phyloP scores from a whole-genome alignment of 441 rosid genomes.

The Bruguiera hainesii region DNA sequence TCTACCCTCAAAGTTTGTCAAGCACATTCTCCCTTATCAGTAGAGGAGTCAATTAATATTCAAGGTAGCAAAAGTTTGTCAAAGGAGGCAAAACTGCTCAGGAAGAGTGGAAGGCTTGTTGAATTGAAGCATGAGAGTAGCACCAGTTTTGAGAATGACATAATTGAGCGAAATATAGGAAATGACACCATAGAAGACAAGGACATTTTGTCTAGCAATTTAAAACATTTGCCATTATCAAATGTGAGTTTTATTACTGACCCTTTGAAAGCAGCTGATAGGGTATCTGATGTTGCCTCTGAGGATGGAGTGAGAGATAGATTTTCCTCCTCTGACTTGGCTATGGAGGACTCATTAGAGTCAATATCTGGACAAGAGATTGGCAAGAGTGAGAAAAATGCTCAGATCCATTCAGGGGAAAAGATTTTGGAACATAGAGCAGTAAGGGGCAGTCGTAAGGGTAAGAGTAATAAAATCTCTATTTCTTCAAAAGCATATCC shows the following conservation, averaged over 20 bases:
- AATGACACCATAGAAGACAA: slow-evolving; percentile 22
- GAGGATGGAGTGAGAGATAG: slow-evolving; percentile 20
- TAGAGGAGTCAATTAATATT: slow-evolving; percentile 20
- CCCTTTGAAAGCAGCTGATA: slow-evolving; percentile 19
- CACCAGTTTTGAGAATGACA: slow-evolving; percentile 16
- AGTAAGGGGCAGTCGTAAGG: slow-evolving; percentile 21
- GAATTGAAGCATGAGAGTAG: slow-evolving; percentile 19
- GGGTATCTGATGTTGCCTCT: slow-evolving; percentile 22
- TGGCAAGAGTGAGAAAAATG: slow-evolving; percentile 26
- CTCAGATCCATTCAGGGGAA: slow-evolving; percentile 20
- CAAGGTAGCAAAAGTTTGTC: slow-evolving; percentile 20
- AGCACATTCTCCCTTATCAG: slow-evolving; percentile 25
- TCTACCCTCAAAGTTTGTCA: slow-evolving; percentile 20
- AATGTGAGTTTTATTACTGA: slow-evolving; percentile 18
- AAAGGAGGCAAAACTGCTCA: slow-evolving; percentile 18
- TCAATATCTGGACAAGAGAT: slow-evolving; percentile 26
- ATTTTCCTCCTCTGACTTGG: slow-evolving; percentile 19
- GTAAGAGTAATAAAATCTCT: slow-evolving; percentile 23
- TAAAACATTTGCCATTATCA: slow-evolving; percentile 19
- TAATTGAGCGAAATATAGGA: slow-evolving; percentile 21
- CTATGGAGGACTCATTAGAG: slow-evolving; percentile 27
- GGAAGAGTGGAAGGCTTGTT: slow-evolving; percentile 22
- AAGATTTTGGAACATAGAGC: slow-evolving; percentile 16
- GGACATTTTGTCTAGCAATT: slow-evolving; percentile 14
- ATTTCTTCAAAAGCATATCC: slow-evolving; percentile 23